Evolutionary conservation across 805 yeast genomes (phyloP), one percentile per base, ranked within the genome.

Genomic region (Torulaspora indica): DNA sequence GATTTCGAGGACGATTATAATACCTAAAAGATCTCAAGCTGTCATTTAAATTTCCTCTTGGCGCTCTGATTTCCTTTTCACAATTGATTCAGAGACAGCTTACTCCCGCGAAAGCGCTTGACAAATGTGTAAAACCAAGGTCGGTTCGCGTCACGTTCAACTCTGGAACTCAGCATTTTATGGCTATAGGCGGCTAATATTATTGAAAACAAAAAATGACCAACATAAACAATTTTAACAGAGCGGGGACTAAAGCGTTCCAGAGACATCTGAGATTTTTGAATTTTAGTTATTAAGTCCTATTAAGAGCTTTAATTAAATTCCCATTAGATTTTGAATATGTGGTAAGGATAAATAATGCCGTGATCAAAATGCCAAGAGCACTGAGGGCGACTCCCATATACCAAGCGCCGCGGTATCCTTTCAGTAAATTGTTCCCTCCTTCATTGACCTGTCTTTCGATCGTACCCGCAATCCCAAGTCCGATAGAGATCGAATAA

Each of bases 371-470:
- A 52, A 69, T 65, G 0, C 81, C 85, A 18, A 73, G 51, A 0
- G 75, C 81, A 4, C 80, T 73, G 8, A 80, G 58, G 0, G 87
- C 89, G 24, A 77, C 67, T 1, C 83, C 86, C 32, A 76, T 71
- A 52, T 79, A 80, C 42, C 72, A 56, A 0, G 83, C 81, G n/a
- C 73, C 73, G 24, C 84, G 62, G 55, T 78, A 77, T 17, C 80
- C 75, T 25, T 67, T 47, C 45, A 77, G 41, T 4, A 41, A 2
- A 33, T 61, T 52, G 1, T 38, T 27, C 7, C 55, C 57, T 7
- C 46, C 47, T 7, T 45, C 46, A 29, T 58, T 49, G 4, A 66
- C 52, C 36, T 63, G 63, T 22, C 67, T 61, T 47, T 79, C 81
- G 9, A 77, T 77, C 1, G 80, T 75, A 14, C 80, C 78, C 4